Conservation (phyloP, 495 filamentous ascomycete species). For the Penicillium dipodomyicola region DNA sequence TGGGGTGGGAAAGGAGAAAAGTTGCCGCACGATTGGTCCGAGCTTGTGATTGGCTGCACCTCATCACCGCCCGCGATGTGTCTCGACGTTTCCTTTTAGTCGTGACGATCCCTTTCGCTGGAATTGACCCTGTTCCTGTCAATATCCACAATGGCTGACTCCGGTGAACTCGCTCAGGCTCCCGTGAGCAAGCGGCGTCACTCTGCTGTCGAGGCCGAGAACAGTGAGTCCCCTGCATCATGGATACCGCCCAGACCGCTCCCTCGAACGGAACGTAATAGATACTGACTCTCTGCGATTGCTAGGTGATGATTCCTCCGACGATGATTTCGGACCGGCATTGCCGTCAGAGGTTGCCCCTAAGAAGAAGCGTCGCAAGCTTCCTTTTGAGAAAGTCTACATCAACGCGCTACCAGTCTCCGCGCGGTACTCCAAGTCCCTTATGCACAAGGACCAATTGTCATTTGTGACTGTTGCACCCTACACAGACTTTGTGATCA, state of each 20-base stretch:
- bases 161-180: slow-evolving; percentile 22
- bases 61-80: slow-evolving; percentile 34
- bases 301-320: slow-evolving; percentile 63
- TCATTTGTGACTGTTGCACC: slow-evolving; percentile 84
- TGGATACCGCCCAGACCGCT: slow-evolving; percentile 6
- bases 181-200: slow-evolving; percentile 35
- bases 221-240: slow-evolving; percentile 26
- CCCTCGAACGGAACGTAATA: background rate
- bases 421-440: slow-evolving; percentile 84
- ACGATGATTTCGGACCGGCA: slow-evolving; percentile 92
- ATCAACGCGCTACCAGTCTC: slow-evolving; percentile 83
- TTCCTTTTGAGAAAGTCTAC: slow-evolving; percentile 94
- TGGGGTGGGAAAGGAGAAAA: slow-evolving; percentile 39
- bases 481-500: slow-evolving; percentile 89
- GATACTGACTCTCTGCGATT: slow-evolving; percentile 18
- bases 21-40: slow-evolving; percentile 37
- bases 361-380: slow-evolving; percentile 87
- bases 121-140: background rate
- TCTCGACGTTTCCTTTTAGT: slow-evolving; percentile 14
- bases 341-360: slow-evolving; percentile 70
- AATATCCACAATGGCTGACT: slow-evolving; percentile 30
- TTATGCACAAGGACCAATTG: slow-evolving; percentile 98
- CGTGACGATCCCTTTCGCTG: slow-evolving; percentile 3
- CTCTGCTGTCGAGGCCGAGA: slow-evolving; percentile 39
- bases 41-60: slow-evolving; percentile 30